A percentile compares a stretch with the other conserved stretches of the same genome.
These are phyloP conservation scores for Penicillium frequentans DNA, from an alignment of 2,329 filamentous ascomycete genomes.

Conservation along the genomic window DNA sequence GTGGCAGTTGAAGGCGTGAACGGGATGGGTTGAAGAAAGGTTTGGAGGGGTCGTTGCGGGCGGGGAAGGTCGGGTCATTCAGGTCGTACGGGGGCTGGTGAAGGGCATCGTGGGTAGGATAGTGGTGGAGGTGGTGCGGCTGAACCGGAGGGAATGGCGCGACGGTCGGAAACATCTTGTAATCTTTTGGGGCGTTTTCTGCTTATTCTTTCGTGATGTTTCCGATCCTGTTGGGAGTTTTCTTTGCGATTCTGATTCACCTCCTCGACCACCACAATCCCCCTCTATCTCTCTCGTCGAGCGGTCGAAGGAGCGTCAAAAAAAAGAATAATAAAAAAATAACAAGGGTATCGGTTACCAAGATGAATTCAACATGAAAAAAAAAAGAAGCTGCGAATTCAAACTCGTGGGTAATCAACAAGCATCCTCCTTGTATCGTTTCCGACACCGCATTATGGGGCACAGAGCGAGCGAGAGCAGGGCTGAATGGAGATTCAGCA, in stretches of 20 bases:
- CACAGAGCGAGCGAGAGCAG: neutral
- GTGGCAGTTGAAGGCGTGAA: conserved; percentile 38
- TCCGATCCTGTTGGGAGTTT: neutral
- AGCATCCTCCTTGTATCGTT: conserved; percentile 45
- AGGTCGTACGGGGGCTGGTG: conserved; percentile 32
- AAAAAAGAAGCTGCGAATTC: conserved; percentile 3
- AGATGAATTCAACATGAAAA: neutral
- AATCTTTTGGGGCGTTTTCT: neutral
- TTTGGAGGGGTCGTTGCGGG: conserved; percentile 29
- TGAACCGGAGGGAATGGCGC: conserved; percentile 45
- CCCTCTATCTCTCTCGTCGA: conserved; percentile 6
- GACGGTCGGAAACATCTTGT: conserved; percentile 52
- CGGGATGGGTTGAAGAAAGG: conserved; percentile 29
- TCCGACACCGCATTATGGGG: conserved; percentile 48
- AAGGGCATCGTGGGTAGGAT: conserved; percentile 29
- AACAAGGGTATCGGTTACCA: neutral
- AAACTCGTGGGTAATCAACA: conserved; percentile 33
- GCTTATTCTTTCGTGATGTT: neutral
- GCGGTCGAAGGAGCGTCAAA: conserved; percentile 12
- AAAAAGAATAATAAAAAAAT: neutral
- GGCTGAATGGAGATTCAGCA: conserved; percentile 3
- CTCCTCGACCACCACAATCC: conserved; percentile 18
- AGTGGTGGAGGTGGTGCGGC: conserved; percentile 40
- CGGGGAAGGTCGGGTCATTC: conserved; percentile 25
- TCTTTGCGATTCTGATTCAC: neutral